A percentile compares a stretch with the other conserved stretches of the same genome.
Evolutionary conservation across 768 basidiomycete species (phyloP).

Genomic region (Tulasnella sp.): DNA sequence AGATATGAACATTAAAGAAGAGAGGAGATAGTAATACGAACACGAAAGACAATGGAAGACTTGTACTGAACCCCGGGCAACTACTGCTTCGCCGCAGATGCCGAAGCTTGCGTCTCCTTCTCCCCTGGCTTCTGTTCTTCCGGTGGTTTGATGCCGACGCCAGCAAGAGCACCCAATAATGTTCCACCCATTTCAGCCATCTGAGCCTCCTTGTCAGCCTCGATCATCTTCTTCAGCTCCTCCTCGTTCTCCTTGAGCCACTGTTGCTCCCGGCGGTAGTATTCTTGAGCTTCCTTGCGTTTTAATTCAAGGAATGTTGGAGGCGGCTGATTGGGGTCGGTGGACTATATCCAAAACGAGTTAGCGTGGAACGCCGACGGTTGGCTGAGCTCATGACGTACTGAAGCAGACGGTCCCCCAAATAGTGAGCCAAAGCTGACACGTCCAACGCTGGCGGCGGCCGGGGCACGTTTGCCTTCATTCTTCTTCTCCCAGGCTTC

Average conservation of each 20-base stretch:
- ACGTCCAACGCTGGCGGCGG: slow-evolving; percentile 32
- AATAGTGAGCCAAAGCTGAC: slow-evolving; percentile 45
- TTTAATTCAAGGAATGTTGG: slow-evolving; percentile 25
- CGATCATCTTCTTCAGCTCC: slow-evolving; percentile 30
- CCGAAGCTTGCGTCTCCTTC: not conserved
- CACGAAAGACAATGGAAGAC: not conserved
- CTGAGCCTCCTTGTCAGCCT: slow-evolving; percentile 32
- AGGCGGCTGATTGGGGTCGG: slow-evolving; percentile 2
- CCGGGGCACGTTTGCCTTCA: slow-evolving; percentile 22
- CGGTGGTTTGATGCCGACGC: slow-evolving; percentile 2
- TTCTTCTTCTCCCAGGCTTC: slow-evolving; percentile 59
- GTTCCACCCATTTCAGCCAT: slow-evolving; percentile 26
- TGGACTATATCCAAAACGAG: not conserved
- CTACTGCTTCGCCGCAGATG: not conserved
- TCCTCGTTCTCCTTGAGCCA: slow-evolving; percentile 33
- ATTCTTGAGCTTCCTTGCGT: slow-evolving; percentile 28
- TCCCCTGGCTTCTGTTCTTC: not conserved
- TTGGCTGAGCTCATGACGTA: not conserved
- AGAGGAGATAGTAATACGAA: not conserved
- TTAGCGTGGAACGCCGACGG: not conserved
- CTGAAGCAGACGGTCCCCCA: slow-evolving; percentile 24
- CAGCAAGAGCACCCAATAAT: slow-evolving; percentile 20
- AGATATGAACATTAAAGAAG: not conserved
- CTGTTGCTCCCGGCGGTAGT: slow-evolving; percentile 33
- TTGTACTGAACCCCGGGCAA: not conserved